Conservation (phyloP, 164 flowering plant genomes). For the Houttuynia cordata region DNA sequence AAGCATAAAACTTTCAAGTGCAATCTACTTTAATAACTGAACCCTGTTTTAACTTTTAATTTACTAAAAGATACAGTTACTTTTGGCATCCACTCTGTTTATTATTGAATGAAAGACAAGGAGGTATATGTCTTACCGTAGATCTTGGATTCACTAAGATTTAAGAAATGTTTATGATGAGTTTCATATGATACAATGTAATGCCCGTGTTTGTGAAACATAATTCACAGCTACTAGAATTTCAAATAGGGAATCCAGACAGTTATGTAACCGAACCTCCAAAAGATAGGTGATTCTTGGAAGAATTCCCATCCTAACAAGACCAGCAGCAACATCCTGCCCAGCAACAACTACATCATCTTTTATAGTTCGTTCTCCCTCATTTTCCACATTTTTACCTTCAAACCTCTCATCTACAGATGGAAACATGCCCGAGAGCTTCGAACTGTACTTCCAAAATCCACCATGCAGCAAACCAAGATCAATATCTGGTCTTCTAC, state of each 20-base stretch:
- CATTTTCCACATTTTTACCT: constrained; percentile 19
- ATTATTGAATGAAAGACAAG: no score
- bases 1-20: no score
- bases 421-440: constrained; percentile 61
- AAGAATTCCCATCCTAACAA: constrained; percentile 85
- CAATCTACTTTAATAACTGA: no score
- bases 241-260: neutral
- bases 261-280: constrained; percentile 40
- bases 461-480: constrained; percentile 84
- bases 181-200: no score
- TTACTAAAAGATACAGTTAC: no score
- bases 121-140: no score
- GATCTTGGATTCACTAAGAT: no score
- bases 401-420: constrained; percentile 20
- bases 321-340: constrained; percentile 88
- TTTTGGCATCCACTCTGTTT: no score
- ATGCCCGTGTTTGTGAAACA: no score
- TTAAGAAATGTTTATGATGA: no score
- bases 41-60: no score
- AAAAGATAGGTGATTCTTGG: constrained; percentile 60
- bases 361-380: constrained; percentile 57
- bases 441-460: constrained; percentile 89
- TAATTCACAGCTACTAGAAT: neutral
- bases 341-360: constrained; percentile 77
- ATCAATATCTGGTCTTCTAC: constrained; percentile 65